A percentile compares a stretch with the other conserved stretches of the same genome.
These are phyloP conservation scores for Cryptococcus sp. DNA, from an alignment of 1,284 basidiomycete species.

Conservation along the genomic window DNA sequence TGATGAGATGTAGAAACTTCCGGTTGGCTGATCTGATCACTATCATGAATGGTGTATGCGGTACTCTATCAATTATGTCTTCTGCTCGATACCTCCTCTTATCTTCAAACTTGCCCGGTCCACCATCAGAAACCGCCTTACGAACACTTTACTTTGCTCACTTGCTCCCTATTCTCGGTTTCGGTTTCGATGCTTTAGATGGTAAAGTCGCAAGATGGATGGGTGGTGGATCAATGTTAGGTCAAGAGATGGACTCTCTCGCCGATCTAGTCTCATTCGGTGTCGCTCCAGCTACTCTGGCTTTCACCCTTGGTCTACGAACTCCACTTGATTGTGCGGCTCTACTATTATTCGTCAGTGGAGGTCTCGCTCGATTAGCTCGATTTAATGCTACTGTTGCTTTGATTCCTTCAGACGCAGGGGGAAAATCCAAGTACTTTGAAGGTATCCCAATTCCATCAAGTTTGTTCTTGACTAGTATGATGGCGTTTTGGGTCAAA, in stretches of 20 bases:
- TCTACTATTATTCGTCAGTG: constrained; percentile 73
- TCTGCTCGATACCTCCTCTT: constrained; percentile 83
- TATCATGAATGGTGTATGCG: constrained; percentile 99
- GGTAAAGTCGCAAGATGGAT: constrained; percentile 98
- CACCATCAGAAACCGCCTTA: constrained; percentile 34
- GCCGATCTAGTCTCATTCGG: constrained; percentile 98
- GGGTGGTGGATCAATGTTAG: constrained; percentile 91
- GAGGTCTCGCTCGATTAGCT: constrained; percentile 80
- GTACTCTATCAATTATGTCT: constrained; percentile 84
- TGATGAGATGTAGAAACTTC: constrained; percentile 68
- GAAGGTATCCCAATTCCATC: constrained; percentile 97
- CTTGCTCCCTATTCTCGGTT: constrained; percentile 83
- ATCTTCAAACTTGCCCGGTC: constrained; percentile 60
- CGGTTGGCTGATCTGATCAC: constrained; percentile 96
- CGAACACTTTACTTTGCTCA: constrained; percentile 73
- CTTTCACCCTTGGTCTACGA: constrained; percentile 84
- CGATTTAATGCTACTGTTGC: constrained; percentile 99
- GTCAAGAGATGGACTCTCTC: constrained; percentile 94
- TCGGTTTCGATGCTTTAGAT: constrained; percentile 96
- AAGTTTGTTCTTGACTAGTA: constrained; percentile 71
- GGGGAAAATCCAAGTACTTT: constrained; percentile 90
- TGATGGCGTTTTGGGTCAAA: constrained; percentile 77
- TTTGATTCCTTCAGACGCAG: constrained; percentile 77
- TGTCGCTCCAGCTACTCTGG: constrained; percentile 88
- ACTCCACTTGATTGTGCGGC: constrained; percentile 82